Conservation (phyloP, 2,329 filamentous ascomycete species). For the Monilinia fructicola region DNA sequence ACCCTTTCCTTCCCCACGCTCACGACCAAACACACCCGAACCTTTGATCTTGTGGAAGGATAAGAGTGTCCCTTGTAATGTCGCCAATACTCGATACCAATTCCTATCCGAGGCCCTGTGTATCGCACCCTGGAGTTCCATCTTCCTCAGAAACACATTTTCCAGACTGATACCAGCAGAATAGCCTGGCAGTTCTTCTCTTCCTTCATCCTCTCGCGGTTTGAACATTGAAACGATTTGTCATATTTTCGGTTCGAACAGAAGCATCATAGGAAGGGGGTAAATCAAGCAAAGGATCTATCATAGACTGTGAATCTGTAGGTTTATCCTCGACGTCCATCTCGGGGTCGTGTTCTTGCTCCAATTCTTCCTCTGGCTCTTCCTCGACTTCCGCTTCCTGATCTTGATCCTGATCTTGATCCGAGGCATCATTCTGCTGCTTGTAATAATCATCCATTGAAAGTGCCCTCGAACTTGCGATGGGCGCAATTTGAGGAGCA, state of each 20-base stretch:
- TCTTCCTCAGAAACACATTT: slow-evolving; percentile 60
- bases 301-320: neutral
- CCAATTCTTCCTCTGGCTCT: slow-evolving; percentile 12
- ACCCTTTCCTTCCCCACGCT: slow-evolving; percentile 50
- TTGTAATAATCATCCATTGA: slow-evolving; percentile 21
- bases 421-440: slow-evolving; percentile 14
- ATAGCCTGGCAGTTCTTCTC: slow-evolving; percentile 56
- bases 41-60: slow-evolving; percentile 64
- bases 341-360: neutral
- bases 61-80: slow-evolving; percentile 67
- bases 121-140: slow-evolving; percentile 65
- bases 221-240: slow-evolving; percentile 37
- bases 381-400: slow-evolving; percentile 8
- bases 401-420: slow-evolving; percentile 9
- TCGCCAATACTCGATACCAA: slow-evolving; percentile 63
- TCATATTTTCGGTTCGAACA: slow-evolving; percentile 26
- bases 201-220: slow-evolving; percentile 43
- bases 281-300: slow-evolving; percentile 21
- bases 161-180: slow-evolving; percentile 56
- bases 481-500: neutral
- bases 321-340: slow-evolving; percentile 9
- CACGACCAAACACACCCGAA: slow-evolving; percentile 51
- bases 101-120: slow-evolving; percentile 61
- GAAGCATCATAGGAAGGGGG: slow-evolving; percentile 33
- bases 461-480: slow-evolving; percentile 4